Evolutionary conservation across 805 yeast species (phyloP).

Genomic region (Saccharomycopsis schoenii): DNA sequence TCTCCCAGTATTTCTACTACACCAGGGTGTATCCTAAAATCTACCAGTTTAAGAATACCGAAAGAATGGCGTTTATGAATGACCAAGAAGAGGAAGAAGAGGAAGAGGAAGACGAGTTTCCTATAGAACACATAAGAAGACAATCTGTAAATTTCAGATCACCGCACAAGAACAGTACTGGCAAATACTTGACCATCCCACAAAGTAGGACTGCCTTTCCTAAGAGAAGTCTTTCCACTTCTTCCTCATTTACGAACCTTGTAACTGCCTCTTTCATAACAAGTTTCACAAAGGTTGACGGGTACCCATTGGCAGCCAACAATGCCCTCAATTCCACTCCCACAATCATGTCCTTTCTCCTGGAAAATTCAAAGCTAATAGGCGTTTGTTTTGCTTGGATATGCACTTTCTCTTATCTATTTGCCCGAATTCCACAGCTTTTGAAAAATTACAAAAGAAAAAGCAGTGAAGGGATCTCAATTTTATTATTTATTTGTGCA

Average conservation of each 20-base stretch:
- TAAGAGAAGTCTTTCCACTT: neutral
- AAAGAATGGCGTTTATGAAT: conserved; percentile 17
- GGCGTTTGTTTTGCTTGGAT: conserved; percentile 64
- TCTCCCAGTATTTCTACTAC: conserved; percentile 67
- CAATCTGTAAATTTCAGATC: neutral
- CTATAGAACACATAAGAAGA: conserved; percentile 12
- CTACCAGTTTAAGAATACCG: neutral
- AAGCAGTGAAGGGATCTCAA: conserved; percentile 82
- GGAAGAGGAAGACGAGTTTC: conserved; percentile 7
- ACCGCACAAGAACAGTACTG: neutral
- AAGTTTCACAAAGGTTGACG: conserved; percentile 14
- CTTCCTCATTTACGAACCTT: conserved; percentile 12
- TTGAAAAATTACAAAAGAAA: conserved; percentile 66
- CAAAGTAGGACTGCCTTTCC: neutral
- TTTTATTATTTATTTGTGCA: conserved; percentile 71
- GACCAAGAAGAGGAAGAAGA: conserved; percentile 1
- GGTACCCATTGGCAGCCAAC: conserved; percentile 4
- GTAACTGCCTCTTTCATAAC: conserved; percentile 17
- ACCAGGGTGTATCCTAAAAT: conserved; percentile 31
- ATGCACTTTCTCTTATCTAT: conserved; percentile 64
- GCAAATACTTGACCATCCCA: neutral
- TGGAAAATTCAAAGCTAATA: conserved; percentile 19
- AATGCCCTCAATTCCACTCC: neutral
- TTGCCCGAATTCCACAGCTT: conserved; percentile 80
- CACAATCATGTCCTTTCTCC: neutral